A percentile compares a stretch with the other conserved stretches of the same genome.
phyloP scores from a whole-genome alignment of 2,329 filamentous ascomycete species.

The Niveomyces coronatus region DNA sequence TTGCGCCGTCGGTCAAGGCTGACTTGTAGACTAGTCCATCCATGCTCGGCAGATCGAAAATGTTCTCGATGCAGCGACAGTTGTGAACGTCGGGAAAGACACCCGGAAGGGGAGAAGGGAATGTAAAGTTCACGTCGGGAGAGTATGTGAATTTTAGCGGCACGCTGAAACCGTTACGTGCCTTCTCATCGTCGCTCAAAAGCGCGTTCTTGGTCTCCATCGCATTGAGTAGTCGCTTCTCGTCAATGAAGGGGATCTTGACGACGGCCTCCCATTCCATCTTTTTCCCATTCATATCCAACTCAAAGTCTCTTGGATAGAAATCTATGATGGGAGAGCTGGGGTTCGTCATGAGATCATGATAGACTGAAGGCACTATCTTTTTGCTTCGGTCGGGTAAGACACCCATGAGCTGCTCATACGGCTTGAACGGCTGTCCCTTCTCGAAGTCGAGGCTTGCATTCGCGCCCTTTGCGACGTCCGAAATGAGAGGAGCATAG shows the following conservation, averaged over 20 bases:
- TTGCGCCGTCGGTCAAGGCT: constrained; percentile 73
- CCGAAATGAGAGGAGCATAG: constrained; percentile 96
- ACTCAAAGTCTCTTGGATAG: constrained; percentile 90
- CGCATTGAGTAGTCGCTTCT: constrained; percentile 70
- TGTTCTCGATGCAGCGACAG: constrained; percentile 90
- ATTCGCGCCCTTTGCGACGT: constrained; percentile 78
- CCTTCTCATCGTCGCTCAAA: constrained; percentile 67
- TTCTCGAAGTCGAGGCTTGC: constrained; percentile 88
- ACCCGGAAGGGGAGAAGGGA: constrained; percentile 78
- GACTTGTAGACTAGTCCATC: constrained; percentile 80
- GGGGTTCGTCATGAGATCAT: constrained; percentile 83
- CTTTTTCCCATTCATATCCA: constrained; percentile 99
- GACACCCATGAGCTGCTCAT: constrained; percentile 96
- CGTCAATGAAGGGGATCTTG: constrained; percentile 98
- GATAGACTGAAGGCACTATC: constrained; percentile 82
- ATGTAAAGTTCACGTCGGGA: constrained; percentile 64
- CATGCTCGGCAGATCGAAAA: constrained; percentile 87
- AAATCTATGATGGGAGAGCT: constrained; percentile 95
- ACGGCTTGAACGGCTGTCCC: constrained; percentile 89
- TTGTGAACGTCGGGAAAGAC: constrained; percentile 81
- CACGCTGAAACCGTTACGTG: constrained; percentile 83
- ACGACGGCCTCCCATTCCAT: constrained; percentile 99
- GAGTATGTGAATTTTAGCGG: constrained; percentile 89
- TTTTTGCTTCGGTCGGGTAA: constrained; percentile 94
- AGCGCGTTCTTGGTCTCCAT: constrained; percentile 77